Base-by-base conservation (phyloP, 371 early-diverging fungal genomes). In the Mortierella sp. region DNA sequence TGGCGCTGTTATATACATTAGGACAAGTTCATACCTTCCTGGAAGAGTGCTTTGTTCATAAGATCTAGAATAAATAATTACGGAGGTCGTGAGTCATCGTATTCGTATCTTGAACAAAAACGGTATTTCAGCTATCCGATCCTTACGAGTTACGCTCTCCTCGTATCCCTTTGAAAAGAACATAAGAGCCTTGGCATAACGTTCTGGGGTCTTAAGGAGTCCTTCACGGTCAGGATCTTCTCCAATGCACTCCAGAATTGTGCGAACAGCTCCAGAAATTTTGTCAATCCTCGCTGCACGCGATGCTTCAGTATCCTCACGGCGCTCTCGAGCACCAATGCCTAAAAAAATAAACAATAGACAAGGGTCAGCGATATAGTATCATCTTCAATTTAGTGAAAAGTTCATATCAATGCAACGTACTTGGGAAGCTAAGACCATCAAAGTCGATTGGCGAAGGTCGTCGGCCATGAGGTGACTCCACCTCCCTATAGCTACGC, bases 111-210 rank as follows among this genome's bases (percentile, higher is more conserved):
- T 8, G 26, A 26, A 51, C 51, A 26, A 28, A 22, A 53, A 53
- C 43, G 3, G 15, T 42, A n/a, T n/a, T n/a, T n/a, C n/a, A n/a
- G n/a, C 13, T 40, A 9, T 40, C 22, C 5, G 26, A n/a, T 31
- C 26, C 70, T 74, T 89, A 94, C 93, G 91, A 70, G 86, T 83
- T 32, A 97, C 88, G 45, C 89, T 90, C 79, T 93, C 90, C 76
- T 98, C 97, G 84, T 98, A 99, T 3, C 98, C 99, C 84, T 96
- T 93, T 7, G 99, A 96, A 71, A 98, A 95, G 79, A 96, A 98
- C 92, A 98, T 89, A 63, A 99, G 86, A 3, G 99, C 98, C 82
- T 97, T 96, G 63, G 99, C 99, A 85, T 98, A 98, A 45, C 99
- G 90, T 63, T 95, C 93, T 22, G 99, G 99, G 1, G 99, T 99